Evolutionary conservation across 73 alveolate species (phyloP).

Genomic region (Paramecium sonneborni): DNA sequence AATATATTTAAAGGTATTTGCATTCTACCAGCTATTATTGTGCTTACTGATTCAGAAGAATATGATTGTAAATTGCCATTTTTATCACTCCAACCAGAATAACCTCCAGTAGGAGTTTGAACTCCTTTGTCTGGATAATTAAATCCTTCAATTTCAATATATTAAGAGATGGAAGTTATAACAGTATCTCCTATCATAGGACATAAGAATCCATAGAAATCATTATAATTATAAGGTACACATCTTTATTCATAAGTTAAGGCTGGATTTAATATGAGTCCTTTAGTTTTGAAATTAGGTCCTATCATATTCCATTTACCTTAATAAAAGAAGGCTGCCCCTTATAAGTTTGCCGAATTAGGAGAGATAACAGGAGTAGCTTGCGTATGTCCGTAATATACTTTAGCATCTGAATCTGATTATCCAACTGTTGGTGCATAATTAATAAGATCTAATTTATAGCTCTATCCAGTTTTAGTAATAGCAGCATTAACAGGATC

Average conservation of each 20-base stretch:
- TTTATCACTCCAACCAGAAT: slow-evolving; percentile 40
- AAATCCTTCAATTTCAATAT: neutral
- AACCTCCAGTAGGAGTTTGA: neutral
- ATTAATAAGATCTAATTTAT: neutral
- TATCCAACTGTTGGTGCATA: neutral
- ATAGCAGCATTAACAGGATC: neutral
- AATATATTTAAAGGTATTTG: neutral
- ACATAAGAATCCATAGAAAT: slow-evolving; percentile 8
- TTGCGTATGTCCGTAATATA: slow-evolving; percentile 21
- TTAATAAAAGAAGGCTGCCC: slow-evolving; percentile 36
- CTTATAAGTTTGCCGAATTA: neutral
- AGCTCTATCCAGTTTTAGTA: neutral
- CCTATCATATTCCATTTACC: slow-evolving; percentile 33
- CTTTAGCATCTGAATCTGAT: neutral
- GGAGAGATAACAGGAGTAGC: neutral
- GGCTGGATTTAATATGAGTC: neutral
- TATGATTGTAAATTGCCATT: neutral
- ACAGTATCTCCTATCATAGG: slow-evolving; percentile 5
- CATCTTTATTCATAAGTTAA: neutral
- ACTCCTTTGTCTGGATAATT: neutral
- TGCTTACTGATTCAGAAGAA: neutral
- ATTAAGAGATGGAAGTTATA: neutral
- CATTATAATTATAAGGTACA: neutral
- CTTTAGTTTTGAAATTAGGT: neutral
- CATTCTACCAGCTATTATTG: neutral